Evolutionary conservation across 441 rosid genomes (phyloP).

Genomic region (Corymbia citriodora): DNA sequence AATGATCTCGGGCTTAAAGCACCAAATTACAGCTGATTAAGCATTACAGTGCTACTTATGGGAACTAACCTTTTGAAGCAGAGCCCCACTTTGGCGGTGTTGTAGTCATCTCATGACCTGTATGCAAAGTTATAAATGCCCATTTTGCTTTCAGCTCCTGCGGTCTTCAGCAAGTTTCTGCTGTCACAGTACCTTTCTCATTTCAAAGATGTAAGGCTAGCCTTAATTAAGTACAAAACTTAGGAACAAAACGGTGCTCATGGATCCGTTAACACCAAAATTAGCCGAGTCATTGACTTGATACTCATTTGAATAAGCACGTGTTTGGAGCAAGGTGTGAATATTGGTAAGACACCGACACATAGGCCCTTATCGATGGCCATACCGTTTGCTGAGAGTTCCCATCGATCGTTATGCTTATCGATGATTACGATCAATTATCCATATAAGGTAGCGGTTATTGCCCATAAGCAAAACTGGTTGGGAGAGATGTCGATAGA

Average conservation of each 20-base stretch:
- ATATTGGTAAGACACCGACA: not conserved
- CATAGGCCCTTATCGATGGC: not conserved
- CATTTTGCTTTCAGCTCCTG: not conserved
- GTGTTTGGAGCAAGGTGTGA: not conserved
- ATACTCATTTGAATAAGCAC: not conserved
- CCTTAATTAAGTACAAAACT: not conserved
- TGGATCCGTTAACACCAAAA: not conserved
- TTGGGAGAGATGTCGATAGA: not conserved
- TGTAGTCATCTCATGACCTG: not conserved
- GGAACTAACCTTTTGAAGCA: not conserved
- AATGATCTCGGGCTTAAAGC: not conserved
- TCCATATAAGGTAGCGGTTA: not conserved
- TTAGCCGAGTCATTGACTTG: not conserved
- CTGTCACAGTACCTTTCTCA: not conserved
- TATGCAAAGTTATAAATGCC: not conserved
- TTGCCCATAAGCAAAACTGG: not conserved
- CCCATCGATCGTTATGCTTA: not conserved
- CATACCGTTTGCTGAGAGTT: not conserved
- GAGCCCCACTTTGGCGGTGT: not conserved
- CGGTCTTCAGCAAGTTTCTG: not conserved
- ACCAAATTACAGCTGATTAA: not conserved
- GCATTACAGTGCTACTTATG: not conserved
- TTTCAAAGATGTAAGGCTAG: not conserved
- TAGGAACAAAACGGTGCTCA: not conserved
- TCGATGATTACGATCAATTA: not conserved